Evolutionary conservation across 164 flowering plant genomes (phyloP).

Genomic region (Chloranthus sessilifolius): DNA sequence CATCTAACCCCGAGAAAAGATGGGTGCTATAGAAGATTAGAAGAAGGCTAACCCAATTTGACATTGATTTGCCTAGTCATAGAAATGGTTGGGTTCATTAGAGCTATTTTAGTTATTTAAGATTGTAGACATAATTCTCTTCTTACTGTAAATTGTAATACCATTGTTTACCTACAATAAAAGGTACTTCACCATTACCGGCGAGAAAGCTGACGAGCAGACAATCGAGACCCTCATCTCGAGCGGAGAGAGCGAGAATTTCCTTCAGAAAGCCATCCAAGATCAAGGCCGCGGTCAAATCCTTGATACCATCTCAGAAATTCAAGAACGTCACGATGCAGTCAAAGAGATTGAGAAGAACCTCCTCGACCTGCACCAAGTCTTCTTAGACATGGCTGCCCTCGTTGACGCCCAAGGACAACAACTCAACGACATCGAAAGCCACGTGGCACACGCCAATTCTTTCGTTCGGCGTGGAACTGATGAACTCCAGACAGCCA

Average conservation of each 20-base stretch:
- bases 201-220: constrained; percentile 23
- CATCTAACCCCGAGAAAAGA: no score
- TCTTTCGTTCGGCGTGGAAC: constrained; percentile 26
- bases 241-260: constrained; percentile 25
- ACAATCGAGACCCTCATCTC: constrained; percentile 25
- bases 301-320: constrained; percentile 30
- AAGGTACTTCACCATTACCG: constrained; percentile 31
- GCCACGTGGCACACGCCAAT: constrained; percentile 28
- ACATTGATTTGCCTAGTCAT: no score
- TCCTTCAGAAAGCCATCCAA: constrained; percentile 28
- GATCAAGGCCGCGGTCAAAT: constrained; percentile 30
- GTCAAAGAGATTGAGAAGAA: constrained; percentile 31
- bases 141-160: no score
- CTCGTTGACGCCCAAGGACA: constrained; percentile 37
- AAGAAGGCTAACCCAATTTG: no score
- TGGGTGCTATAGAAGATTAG: no score
- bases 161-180: no score
- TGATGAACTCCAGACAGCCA: constrained; percentile 23
- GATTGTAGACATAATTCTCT: no score
- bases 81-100: no score
- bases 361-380: constrained; percentile 35
- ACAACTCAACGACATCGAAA: constrained; percentile 33
- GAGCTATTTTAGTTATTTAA: no score
- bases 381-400: constrained; percentile 36
- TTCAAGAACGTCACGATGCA: constrained; percentile 31